Conservation (phyloP, 139 green algal genomes). For the Closterium sp. region DNA sequence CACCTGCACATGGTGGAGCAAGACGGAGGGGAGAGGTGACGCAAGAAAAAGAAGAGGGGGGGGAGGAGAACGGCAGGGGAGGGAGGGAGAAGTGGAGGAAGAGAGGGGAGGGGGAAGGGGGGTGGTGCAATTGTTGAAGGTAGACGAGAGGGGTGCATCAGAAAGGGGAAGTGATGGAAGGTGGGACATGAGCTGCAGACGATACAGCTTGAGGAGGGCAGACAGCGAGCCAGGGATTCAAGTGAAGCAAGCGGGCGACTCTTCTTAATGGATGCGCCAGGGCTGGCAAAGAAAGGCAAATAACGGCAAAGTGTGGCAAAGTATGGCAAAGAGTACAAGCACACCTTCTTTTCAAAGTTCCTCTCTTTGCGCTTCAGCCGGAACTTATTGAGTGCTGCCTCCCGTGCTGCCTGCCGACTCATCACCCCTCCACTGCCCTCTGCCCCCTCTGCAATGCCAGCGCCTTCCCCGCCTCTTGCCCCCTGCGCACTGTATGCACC, state of each 20-base stretch:
- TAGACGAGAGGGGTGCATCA: too few relatives aligned
- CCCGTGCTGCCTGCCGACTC: slow-evolving; percentile 17
- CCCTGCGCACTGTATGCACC: too few relatives aligned
- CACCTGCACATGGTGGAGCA: neutral
- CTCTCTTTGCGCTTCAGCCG: slow-evolving; percentile 58
- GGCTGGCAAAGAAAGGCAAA: too few relatives aligned
- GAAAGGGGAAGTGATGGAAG: too few relatives aligned
- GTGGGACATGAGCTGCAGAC: too few relatives aligned
- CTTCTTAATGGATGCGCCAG: too few relatives aligned
- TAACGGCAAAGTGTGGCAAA: too few relatives aligned
- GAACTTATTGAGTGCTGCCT: slow-evolving; percentile 53
- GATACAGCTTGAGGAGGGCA: too few relatives aligned
- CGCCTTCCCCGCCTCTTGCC: neutral
- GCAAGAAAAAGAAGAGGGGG: too few relatives aligned
- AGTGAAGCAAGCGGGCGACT: neutral
- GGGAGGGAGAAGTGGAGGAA: neutral
- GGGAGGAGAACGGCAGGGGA: neutral
- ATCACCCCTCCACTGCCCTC: neutral
- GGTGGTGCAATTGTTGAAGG: too few relatives aligned
- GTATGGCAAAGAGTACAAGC: neutral
- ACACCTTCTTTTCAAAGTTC: slow-evolving; percentile 63
- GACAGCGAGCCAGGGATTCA: too few relatives aligned
- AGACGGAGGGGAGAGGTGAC: neutral
- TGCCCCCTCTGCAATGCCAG: neutral
- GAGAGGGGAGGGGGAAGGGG: neutral